Evolutionary conservation across 257 asterid genomes (phyloP), one percentile per base, ranked within the genome.

Genomic region (Nicotiana knightiana): DNA sequence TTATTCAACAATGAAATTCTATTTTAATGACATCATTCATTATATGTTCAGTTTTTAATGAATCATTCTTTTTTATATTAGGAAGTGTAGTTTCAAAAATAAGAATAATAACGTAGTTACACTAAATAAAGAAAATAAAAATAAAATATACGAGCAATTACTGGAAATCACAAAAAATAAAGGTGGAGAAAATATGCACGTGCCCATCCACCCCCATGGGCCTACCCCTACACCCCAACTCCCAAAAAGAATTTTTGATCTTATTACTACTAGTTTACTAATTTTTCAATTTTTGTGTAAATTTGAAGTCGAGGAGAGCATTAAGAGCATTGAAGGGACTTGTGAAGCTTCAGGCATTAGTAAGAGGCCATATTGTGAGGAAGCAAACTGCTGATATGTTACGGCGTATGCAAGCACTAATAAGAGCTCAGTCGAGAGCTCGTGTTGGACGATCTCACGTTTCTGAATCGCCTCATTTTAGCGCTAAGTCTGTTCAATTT

Each of bases 341-440:
- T 83, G 90, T 87, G 81, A 90, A 92, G 82, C 91, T 91, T 76
- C 93, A 89, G 85, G 95, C 93, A 57, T 90, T 90, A 66, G 91
- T 89, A 64, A 87, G 91, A 73, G 93, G 93, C 43, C 89, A 86
- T 80, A 88, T 89, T 35, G 87, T 91, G 24, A 81, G 87, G 62
- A 85, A 85, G 51, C 87, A 81, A 85, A 82, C 85, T 9, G 81
- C 77, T 9, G 70, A 64, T 9, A 81, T 84, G 30, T 64, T 76
- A 28, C 67, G 87, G 48, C 79, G 87, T 78, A 81, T 85, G 85
- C 87, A 85, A 43, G 81, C 83, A 4, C 57, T 81, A 53, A 82
- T 81, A 51, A 76, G 85, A 4, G 87, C 65, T 55, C 85, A 81
- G 37, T 80, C 84, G 5, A 28, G 84, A 33, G 71, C 63, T 78